Evolutionary conservation across 345 rosid species (phyloP).

Genomic region (Orychophragmus violaceus): DNA sequence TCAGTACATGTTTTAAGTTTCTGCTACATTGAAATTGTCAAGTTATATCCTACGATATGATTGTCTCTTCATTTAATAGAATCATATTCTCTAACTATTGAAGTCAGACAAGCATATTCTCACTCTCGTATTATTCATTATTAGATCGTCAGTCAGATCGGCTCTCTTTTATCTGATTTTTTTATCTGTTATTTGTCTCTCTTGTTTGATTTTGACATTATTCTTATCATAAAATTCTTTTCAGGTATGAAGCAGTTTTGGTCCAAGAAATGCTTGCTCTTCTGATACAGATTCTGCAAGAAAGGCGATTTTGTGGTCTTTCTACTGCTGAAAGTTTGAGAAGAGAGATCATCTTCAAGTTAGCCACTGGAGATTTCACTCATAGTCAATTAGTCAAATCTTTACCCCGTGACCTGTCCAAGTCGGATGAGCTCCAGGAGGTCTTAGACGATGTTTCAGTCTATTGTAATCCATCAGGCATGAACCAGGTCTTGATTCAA

Average conservation of each 20-base stretch:
- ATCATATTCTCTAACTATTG: not conserved
- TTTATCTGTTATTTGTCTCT: not conserved
- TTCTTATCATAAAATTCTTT: conserved; percentile 14
- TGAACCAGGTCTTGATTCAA: conserved; percentile 68
- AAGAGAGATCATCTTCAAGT: conserved; percentile 80
- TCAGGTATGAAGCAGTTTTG: conserved; percentile 82
- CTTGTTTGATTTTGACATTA: conserved; percentile 1
- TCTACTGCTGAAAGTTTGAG: conserved; percentile 66
- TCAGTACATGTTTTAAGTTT: conserved; percentile 1
- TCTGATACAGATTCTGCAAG: conserved; percentile 79
- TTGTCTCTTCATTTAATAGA: not conserved
- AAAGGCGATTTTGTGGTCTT: conserved; percentile 83
- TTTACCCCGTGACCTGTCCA: conserved; percentile 80
- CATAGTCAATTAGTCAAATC: conserved; percentile 83
- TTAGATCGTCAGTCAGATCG: conserved; percentile 2
- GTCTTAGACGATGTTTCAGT: conserved; percentile 65
- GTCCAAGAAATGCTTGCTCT: conserved; percentile 86
- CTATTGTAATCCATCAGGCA: conserved; percentile 77
- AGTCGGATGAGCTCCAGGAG: conserved; percentile 67
- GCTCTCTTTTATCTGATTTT: not conserved
- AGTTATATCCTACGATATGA: conserved; percentile 7
- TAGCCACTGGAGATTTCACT: conserved; percentile 88
- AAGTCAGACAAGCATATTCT: not conserved
- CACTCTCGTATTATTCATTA: not conserved
- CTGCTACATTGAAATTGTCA: conserved; percentile 12